phyloP scores from a whole-genome alignment of 306 rosid species.

The Quercus bicolor region DNA sequence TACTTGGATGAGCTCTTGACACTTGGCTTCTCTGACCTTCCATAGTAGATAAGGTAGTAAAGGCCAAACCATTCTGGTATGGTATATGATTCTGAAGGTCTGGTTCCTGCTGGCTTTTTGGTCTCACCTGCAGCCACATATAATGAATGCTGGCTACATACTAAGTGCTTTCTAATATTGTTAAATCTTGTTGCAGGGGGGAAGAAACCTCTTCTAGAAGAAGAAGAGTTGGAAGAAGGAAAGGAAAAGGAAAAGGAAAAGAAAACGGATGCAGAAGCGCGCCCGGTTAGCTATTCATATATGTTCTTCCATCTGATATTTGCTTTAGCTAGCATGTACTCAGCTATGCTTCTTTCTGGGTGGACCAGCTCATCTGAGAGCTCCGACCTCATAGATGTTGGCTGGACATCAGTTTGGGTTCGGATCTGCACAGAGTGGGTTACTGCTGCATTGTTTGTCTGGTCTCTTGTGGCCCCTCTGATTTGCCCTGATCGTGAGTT shows the following conservation, averaged over 20 bases:
- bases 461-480: conserved; percentile 82
- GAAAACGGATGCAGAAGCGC: conserved; percentile 58
- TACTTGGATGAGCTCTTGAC: neutral
- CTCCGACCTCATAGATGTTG: conserved; percentile 82
- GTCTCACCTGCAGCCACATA: neutral
- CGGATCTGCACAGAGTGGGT: conserved; percentile 88
- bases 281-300: conserved; percentile 79
- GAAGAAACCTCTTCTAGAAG: conserved; percentile 65
- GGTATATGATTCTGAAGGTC: neutral
- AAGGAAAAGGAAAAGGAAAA: conserved; percentile 31
- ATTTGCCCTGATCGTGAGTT: conserved; percentile 76
- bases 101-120: neutral
- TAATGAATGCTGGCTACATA: neutral
- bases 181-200: conserved; percentile 36
- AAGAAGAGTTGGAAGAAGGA: conserved; percentile 74
- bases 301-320: conserved; percentile 92
- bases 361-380: conserved; percentile 79
- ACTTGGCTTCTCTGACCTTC: neutral
- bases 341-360: conserved; percentile 96
- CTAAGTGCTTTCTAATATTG: neutral
- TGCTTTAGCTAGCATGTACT: conserved; percentile 93
- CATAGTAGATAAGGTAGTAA: neutral
- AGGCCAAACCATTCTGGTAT: neutral
- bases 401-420: conserved; percentile 98
- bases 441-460: conserved; percentile 68